phyloP scores from a whole-genome alignment of 345 rosid species.

The Punica granatum region DNA sequence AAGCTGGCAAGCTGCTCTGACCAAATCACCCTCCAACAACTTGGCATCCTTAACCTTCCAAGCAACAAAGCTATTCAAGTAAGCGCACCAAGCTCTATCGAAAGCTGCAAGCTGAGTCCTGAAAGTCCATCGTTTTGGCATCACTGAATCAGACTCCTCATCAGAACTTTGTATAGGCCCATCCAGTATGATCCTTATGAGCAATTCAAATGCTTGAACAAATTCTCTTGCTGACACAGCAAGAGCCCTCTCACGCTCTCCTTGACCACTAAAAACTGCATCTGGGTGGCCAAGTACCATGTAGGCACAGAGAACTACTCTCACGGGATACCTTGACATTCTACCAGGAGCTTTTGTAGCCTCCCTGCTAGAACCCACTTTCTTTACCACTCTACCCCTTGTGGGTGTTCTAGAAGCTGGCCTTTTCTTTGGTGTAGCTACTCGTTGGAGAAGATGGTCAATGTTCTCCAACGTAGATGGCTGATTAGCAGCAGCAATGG shows the following conservation, averaged over 20 bases:
- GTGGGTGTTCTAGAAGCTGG: constrained; percentile 26
- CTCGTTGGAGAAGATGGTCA: constrained; percentile 86
- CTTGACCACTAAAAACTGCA: constrained; percentile 87
- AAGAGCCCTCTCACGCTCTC: constrained; percentile 74
- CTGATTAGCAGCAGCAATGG: constrained; percentile 21
- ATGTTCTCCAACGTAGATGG: constrained; percentile 47
- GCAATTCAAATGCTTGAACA: constrained; percentile 58
- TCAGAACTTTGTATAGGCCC: constrained; percentile 62
- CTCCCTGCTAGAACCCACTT: constrained; percentile 28
- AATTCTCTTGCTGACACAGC: constrained; percentile 61
- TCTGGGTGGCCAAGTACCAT: constrained; percentile 97
- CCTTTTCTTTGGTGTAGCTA: constrained; percentile 65
- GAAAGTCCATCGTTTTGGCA: constrained; percentile 50
- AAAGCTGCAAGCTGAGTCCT: constrained; percentile 69
- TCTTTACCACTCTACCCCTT: constrained; percentile 52
- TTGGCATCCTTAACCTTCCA: constrained; percentile 98
- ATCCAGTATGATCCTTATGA: constrained; percentile 58
- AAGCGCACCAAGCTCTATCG: constrained; percentile 85
- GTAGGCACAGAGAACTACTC: constrained; percentile 86
- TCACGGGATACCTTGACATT: constrained; percentile 71
- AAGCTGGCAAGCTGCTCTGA: constrained; percentile 97
- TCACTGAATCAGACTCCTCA: constrained; percentile 33
- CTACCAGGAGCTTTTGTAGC: constrained; percentile 31
- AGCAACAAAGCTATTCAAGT: constrained; percentile 76
- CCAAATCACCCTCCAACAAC: constrained; percentile 78